phyloP scores from a whole-genome alignment of 2,329 filamentous ascomycete species.

The Rhynchosporium secalis region DNA sequence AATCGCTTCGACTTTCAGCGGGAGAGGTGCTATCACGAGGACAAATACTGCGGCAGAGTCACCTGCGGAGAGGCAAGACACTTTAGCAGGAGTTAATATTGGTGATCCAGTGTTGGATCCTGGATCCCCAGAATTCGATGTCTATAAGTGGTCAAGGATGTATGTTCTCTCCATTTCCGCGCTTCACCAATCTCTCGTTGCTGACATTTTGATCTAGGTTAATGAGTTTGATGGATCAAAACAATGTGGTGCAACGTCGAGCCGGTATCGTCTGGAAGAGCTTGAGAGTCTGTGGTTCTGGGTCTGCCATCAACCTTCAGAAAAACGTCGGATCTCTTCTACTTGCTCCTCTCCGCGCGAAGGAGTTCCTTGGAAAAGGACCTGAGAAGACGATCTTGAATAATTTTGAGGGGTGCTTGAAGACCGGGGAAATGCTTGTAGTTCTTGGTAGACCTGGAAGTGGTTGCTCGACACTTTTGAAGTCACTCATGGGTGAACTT shows the following conservation, averaged over 20 bases:
- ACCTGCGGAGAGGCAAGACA: constrained; percentile 31
- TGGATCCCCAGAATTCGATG: constrained; percentile 41
- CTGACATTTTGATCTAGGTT: constrained; percentile 21
- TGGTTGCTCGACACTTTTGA: constrained; percentile 65
- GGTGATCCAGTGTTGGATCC: constrained; percentile 55
- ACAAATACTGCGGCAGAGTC: constrained; percentile 20
- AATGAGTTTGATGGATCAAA: constrained; percentile 50
- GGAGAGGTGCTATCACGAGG: constrained; percentile 20
- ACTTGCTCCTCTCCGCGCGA: constrained; percentile 56
- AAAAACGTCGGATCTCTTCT: constrained; percentile 63
- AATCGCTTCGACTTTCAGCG: constrained; percentile 34
- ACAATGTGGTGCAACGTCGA: constrained; percentile 53
- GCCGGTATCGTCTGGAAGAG: constrained; percentile 65
- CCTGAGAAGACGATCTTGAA: constrained; percentile 60
- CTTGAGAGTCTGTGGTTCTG: constrained; percentile 66
- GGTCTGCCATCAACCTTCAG: constrained; percentile 67
- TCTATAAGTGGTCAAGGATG: constrained; percentile 33
- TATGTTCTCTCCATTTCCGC: constrained; percentile 15
- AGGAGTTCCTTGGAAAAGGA: constrained; percentile 55
- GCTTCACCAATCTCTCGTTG: background rate
- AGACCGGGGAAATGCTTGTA: constrained; percentile 65
- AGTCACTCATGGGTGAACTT: constrained; percentile 59
- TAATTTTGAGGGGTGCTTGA: constrained; percentile 63
- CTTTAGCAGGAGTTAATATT: constrained; percentile 42
- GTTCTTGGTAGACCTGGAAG: constrained; percentile 67